Percentiles rank a stretch among this genome's conserved stretches.
Evolutionary conservation across 169 alveolate species (phyloP).

Genomic region (Condylostoma magnum): DNA sequence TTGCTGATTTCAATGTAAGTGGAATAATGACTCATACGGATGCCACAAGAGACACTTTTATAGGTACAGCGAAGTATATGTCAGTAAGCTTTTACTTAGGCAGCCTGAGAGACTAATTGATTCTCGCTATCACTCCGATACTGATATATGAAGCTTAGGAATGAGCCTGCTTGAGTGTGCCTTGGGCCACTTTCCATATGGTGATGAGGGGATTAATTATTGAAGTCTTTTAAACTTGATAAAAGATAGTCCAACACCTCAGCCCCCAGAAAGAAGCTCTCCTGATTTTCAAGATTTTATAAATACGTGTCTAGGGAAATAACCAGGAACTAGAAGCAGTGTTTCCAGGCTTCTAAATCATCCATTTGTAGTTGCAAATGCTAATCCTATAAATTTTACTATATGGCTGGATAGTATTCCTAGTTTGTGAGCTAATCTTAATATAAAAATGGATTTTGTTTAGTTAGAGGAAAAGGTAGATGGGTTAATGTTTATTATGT

Average conservation of each 20-base stretch:
- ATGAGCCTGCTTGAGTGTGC: conserved; percentile 75
- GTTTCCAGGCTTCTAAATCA: conserved; percentile 59
- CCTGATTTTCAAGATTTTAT: conserved; percentile 74
- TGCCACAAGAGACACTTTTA: conserved; percentile 68
- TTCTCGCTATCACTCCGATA: conserved; percentile 60
- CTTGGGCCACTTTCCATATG: conserved; percentile 71
- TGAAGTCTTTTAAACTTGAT: conserved; percentile 39
- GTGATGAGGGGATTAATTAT: conserved; percentile 12
- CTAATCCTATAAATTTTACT: conserved; percentile 9
- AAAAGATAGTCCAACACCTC: conserved; percentile 49
- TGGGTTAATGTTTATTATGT: no score
- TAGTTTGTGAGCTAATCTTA: neutral
- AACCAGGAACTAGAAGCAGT: conserved; percentile 66
- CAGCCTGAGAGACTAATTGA: conserved; percentile 80
- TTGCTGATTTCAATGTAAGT: conserved; percentile 79
- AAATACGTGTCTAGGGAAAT: conserved; percentile 67
- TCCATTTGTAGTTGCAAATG: conserved; percentile 38
- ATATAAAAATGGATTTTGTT: no score
- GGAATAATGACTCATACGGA: conserved; percentile 53
- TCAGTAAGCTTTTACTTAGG: conserved; percentile 35
- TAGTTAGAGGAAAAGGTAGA: no score
- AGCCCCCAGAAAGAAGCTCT: conserved; percentile 59
- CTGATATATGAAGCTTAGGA: conserved; percentile 84
- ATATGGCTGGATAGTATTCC: conserved; percentile 9
- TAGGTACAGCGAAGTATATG: conserved; percentile 81